Conservation (phyloP, 2,329 filamentous ascomycete genomes). For the Dichotomopilus funicola region DNA sequence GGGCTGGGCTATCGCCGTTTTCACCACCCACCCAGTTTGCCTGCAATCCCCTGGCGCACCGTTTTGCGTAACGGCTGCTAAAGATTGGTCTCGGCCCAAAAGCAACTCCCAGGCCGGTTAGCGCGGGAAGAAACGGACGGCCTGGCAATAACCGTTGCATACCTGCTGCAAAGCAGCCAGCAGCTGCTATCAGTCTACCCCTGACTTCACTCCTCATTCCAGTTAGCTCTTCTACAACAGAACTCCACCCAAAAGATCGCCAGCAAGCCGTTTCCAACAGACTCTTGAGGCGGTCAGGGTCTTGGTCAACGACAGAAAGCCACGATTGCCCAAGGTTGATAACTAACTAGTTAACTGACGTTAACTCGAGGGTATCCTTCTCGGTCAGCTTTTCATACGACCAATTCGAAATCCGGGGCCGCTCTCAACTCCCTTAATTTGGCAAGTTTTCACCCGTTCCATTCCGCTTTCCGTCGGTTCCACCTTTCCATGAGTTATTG, state of each 20-base stretch:
- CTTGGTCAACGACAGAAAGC: neutral
- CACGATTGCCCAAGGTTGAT: too few relatives aligned
- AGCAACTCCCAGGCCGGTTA: neutral
- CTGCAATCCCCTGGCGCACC: too few relatives aligned
- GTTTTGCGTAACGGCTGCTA: neutral
- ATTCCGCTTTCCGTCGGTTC: too few relatives aligned
- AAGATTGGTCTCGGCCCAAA: conserved; percentile 2
- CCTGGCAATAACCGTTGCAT: conserved; percentile 1
- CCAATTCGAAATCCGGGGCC: too few relatives aligned
- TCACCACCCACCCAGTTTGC: neutral
- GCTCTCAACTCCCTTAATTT: too few relatives aligned
- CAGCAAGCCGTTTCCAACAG: neutral
- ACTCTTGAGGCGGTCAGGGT: neutral
- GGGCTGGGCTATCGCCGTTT: conserved; percentile 13
- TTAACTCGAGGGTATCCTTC: too few relatives aligned
- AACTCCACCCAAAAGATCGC: neutral
- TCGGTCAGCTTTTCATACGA: too few relatives aligned
- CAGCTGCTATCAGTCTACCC: neutral
- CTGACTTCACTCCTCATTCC: neutral
- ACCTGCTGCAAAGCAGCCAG: neutral
- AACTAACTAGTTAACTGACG: too few relatives aligned
- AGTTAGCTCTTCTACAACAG: neutral
- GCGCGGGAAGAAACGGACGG: neutral
- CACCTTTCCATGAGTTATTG: too few relatives aligned
- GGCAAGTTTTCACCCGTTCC: too few relatives aligned